These are phyloP conservation scores for Stagonosporopsis tanaceti DNA, from an alignment of 2,329 filamentous ascomycete species.

Conservation along the genomic window DNA sequence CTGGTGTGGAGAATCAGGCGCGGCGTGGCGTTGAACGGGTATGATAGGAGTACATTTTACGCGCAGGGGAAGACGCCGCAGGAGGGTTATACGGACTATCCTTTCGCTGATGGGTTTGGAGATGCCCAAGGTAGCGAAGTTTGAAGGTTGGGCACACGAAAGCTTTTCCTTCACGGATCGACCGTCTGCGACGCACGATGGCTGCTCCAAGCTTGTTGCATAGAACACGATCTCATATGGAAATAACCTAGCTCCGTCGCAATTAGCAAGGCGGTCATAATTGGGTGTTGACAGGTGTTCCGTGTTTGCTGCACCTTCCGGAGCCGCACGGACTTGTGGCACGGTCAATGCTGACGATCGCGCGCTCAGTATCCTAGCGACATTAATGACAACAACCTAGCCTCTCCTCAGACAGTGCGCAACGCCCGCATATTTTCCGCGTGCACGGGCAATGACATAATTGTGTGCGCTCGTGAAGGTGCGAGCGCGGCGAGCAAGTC, in stretches of 20 bases:
- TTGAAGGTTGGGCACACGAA: too few species aligned
- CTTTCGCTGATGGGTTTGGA: constrained; percentile 1
- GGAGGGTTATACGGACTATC: constrained; percentile 15
- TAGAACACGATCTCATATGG: too few species aligned
- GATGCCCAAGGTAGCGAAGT: not conserved
- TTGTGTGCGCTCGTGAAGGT: not conserved
- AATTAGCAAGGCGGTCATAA: not conserved
- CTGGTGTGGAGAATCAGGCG: constrained; percentile 4
- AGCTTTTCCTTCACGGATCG: too few species aligned
- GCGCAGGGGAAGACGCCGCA: not conserved
- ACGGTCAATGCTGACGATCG: constrained; percentile 1
- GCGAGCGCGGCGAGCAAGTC: not conserved
- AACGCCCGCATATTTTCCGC: not conserved
- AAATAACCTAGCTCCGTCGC: not conserved
- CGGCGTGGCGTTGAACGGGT: not conserved
- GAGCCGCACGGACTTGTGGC: not conserved
- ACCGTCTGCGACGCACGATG: too few species aligned
- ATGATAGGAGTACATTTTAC: constrained; percentile 16
- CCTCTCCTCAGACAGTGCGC: not conserved
- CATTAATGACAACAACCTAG: not conserved
- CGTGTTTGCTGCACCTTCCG: constrained; percentile 3
- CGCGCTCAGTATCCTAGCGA: not conserved
- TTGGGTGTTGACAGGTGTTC: not conserved
- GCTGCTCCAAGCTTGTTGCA: too few species aligned
- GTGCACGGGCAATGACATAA: not conserved